phyloP scores from a whole-genome alignment of 2,329 filamentous ascomycete genomes.

The Talaromyces sp. region DNA sequence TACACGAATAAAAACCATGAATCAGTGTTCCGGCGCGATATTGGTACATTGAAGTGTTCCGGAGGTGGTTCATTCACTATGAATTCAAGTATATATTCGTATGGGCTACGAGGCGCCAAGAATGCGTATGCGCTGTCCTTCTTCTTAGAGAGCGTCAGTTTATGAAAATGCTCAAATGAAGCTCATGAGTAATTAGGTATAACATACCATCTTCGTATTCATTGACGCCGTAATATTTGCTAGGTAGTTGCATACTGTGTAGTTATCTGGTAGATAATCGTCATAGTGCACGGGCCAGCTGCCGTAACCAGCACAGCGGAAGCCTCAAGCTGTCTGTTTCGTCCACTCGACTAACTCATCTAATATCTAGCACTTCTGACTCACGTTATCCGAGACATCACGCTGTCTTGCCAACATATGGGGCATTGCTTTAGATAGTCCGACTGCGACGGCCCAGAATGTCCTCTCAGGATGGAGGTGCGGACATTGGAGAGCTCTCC shows the following conservation, averaged over 20 bases:
- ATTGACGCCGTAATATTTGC: too few species aligned
- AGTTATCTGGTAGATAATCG: neutral
- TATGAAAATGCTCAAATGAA: too few species aligned
- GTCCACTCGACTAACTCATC: neutral
- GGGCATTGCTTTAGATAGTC: constrained; percentile 8
- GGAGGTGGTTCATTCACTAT: neutral
- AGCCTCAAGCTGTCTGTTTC: neutral
- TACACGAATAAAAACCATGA: neutral
- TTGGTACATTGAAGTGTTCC: neutral
- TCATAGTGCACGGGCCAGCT: constrained; percentile 12
- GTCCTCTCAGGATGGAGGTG: constrained; percentile 46
- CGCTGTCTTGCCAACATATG: constrained; percentile 11
- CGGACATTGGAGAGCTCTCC: constrained; percentile 64
- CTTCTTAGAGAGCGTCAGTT: too few species aligned
- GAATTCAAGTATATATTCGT: neutral
- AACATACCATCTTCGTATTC: too few species aligned
- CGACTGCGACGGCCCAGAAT: constrained; percentile 28
- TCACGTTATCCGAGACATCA: neutral
- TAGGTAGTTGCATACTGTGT: neutral
- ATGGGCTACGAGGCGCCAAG: too few species aligned
- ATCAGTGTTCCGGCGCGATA: neutral
- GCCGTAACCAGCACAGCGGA: neutral
- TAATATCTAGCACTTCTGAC: neutral
- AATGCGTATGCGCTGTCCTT: too few species aligned
- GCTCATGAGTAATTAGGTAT: too few species aligned